Evolutionary conservation across 208 protist genomes (phyloP).

Genomic region (Wallacemonas sp.): DNA sequence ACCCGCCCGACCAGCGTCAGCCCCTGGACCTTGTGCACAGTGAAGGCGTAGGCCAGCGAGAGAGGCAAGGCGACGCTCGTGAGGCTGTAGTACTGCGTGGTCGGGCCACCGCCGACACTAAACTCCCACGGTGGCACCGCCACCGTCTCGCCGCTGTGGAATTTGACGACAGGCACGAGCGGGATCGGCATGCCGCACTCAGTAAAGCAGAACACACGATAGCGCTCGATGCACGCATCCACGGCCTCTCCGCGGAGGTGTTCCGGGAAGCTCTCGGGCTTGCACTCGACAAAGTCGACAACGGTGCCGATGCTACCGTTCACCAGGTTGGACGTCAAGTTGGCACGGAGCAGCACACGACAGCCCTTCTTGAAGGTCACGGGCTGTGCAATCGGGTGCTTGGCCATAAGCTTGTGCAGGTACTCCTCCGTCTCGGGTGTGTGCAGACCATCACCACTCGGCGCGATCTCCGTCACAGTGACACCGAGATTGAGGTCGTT

Average conservation of each 20-base stretch:
- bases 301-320: slow-evolving; percentile 90
- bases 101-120: slow-evolving; percentile 60
- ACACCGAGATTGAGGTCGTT: slow-evolving; percentile 75
- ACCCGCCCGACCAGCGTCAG: slow-evolving; percentile 82
- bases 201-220: slow-evolving; percentile 77
- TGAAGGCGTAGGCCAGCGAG: slow-evolving; percentile 87
- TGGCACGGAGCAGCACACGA: slow-evolving; percentile 77
- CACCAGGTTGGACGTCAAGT: slow-evolving; percentile 75
- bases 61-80: slow-evolving; percentile 74
- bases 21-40: slow-evolving; percentile 90
- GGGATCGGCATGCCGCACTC: slow-evolving; percentile 80
- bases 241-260: slow-evolving; percentile 61
- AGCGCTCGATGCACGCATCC: slow-evolving; percentile 70
- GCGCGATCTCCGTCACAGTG: slow-evolving; percentile 76
- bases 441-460: slow-evolving; percentile 79
- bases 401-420: slow-evolving; percentile 72
- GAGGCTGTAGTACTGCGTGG: slow-evolving; percentile 78
- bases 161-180: slow-evolving; percentile 82
- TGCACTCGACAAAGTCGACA: slow-evolving; percentile 79
- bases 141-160: slow-evolving; percentile 77
- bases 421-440: slow-evolving; percentile 79
- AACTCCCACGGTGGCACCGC: slow-evolving; percentile 86
- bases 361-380: slow-evolving; percentile 85
- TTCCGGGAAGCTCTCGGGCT: slow-evolving; percentile 58
- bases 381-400: slow-evolving; percentile 83